These are phyloP conservation scores for Pseudogymnoascus sp. DNA, from an alignment of 2,329 filamentous ascomycete genomes.

Conservation along the genomic window DNA sequence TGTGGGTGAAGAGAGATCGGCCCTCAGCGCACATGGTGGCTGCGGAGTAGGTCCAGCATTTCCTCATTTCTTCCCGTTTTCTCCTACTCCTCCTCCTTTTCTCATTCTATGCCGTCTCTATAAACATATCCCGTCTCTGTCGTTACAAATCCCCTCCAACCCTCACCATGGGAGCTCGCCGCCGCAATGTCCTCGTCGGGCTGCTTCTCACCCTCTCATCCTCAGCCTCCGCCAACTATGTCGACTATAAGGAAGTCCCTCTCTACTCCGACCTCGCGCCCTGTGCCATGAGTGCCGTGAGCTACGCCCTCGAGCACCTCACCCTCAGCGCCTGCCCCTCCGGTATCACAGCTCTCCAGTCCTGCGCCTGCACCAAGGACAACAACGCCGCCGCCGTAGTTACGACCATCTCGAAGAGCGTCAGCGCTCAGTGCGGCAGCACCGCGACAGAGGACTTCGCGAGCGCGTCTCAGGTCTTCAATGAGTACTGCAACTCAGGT, in stretches of 20 bases:
- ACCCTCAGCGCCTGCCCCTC: conserved; percentile 41
- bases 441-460: conserved; percentile 43
- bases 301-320: conserved; percentile 38
- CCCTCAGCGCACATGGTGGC: not conserved
- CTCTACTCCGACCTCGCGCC: conserved; percentile 37
- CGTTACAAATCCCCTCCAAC: not conserved
- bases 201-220: conserved; percentile 1
- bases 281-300: conserved; percentile 43
- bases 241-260: conserved; percentile 16
- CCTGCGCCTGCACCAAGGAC: conserved; percentile 44
- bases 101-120: not conserved
- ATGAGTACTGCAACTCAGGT: conserved; percentile 45
- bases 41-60: not conserved
- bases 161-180: not conserved
- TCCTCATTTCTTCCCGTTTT: not conserved
- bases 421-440: conserved; percentile 40
- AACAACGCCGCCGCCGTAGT: not conserved
- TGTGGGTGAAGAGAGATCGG: not conserved
- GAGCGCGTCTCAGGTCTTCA: conserved; percentile 42
- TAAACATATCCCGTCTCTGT: not conserved
- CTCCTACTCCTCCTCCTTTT: not conserved
- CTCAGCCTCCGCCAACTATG: not conserved
- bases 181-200: not conserved
- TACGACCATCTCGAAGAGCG: conserved; percentile 33
- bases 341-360: conserved; percentile 41